These are phyloP conservation scores for Brassica nigra DNA, from an alignment of 345 rosid species.

Conservation along the genomic window DNA sequence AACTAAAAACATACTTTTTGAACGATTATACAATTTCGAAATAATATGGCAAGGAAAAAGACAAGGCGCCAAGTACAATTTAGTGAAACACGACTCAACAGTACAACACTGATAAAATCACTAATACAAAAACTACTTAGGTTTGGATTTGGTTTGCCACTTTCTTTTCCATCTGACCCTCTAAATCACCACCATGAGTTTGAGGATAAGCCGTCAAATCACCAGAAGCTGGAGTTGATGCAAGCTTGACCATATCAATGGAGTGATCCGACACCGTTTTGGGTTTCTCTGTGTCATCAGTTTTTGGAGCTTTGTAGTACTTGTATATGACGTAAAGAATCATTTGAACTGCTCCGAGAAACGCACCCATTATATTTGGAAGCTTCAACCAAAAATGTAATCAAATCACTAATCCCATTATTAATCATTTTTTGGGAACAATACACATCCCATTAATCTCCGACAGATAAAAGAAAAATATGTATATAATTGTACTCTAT, in stretches of 20 bases:
- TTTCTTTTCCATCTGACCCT: constrained; percentile 23
- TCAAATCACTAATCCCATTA: constrained; percentile 18
- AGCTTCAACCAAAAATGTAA: constrained; percentile 35
- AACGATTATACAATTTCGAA: constrained; percentile 18
- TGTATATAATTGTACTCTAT: background rate
- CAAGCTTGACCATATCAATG: constrained; percentile 36
- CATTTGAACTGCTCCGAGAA: constrained; percentile 59
- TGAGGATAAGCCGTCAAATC: constrained; percentile 7
- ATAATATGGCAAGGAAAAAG: background rate
- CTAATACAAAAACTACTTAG: constrained; percentile 18
- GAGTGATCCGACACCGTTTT: constrained; percentile 37
- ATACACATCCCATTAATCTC: constrained; percentile 9
- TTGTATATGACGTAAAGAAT: constrained; percentile 48
- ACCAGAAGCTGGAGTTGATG: constrained; percentile 8
- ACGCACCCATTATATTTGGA: constrained; percentile 58
- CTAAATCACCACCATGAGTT: constrained; percentile 31
- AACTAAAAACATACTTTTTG: background rate
- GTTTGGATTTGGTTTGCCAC: constrained; percentile 16
- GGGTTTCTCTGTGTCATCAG: constrained; percentile 28
- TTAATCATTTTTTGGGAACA: constrained; percentile 13
- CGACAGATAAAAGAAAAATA: background rate
- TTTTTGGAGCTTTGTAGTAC: constrained; percentile 39
- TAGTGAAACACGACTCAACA: constrained; percentile 31
- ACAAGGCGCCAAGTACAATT: background rate
- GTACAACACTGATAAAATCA: constrained; percentile 17